Evolutionary conservation across 176 grass and related monocot species (phyloP).

Genomic region (Aegilops sharonensis): DNA sequence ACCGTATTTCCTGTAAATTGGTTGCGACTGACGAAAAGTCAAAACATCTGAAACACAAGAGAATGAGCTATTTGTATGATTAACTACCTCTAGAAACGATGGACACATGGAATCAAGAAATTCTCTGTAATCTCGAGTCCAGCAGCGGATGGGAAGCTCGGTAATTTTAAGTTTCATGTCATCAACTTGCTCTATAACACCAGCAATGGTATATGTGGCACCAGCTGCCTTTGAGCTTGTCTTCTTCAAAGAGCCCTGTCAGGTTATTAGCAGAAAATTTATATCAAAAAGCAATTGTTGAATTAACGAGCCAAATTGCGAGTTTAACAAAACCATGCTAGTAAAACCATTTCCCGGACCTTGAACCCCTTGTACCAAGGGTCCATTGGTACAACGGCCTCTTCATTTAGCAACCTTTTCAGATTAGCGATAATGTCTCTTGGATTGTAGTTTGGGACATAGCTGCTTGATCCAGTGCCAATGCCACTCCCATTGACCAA

Average conservation of each 20-base stretch:
- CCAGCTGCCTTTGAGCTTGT: no score
- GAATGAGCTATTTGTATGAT: neutral
- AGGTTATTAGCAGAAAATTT: neutral
- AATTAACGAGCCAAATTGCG: neutral
- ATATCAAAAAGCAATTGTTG: no score
- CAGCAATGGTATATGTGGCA: no score
- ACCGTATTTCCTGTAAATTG: constrained; percentile 39
- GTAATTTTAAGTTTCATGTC: no score
- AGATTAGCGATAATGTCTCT: no score
- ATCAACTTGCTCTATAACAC: constrained; percentile 11
- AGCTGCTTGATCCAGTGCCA: constrained; percentile 30
- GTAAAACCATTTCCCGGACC: neutral
- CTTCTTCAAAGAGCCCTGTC: no score
- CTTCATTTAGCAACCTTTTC: no score
- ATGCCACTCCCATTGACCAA: constrained; percentile 49
- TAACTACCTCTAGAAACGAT: constrained; percentile 64
- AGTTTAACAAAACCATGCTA: neutral
- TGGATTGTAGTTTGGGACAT: constrained; percentile 49
- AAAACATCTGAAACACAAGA: neutral
- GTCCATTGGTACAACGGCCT: no score
- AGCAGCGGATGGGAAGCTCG: constrained; percentile 52
- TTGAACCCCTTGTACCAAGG: no score
- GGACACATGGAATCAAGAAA: constrained; percentile 42
- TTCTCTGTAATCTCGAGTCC: constrained; percentile 81
- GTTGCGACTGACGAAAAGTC: neutral